A percentile compares a stretch with the other conserved stretches of the same genome.
Conservation (phyloP, 2,329 filamentous ascomycete species). For the Volutella citrinella region DNA sequence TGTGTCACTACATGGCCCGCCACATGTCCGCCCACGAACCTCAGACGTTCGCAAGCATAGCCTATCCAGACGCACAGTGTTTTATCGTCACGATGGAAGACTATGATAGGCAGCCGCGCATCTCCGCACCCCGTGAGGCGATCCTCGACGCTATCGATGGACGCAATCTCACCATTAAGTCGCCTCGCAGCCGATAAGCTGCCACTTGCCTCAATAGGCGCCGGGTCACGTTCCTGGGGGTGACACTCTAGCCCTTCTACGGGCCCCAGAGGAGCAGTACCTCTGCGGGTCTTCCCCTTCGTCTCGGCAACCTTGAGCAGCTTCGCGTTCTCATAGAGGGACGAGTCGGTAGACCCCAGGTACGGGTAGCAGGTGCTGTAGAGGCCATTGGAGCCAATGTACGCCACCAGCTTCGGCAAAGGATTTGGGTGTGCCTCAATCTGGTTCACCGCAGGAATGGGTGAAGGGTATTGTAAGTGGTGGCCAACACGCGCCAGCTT, state of each 20-base stretch:
- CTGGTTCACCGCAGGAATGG: conserved; percentile 72
- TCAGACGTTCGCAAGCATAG: too few species aligned
- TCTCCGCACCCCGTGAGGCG: conserved; percentile 83
- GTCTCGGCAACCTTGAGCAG: conserved; percentile 60
- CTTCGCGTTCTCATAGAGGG: conserved; percentile 63
- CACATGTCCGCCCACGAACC: too few species aligned
- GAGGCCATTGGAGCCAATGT: conserved; percentile 70
- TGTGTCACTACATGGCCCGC: too few species aligned
- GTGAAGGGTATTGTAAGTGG: too few species aligned
- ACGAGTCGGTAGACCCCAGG: conserved; percentile 68
- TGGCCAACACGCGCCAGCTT: too few species aligned
- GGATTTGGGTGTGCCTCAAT: conserved; percentile 79
- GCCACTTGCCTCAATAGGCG: conserved; percentile 75
- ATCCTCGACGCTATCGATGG: conserved; percentile 65
- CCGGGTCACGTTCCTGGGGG: conserved; percentile 78
- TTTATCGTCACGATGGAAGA: conserved; percentile 82
- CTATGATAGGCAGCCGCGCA: conserved; percentile 69
- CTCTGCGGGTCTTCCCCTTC: conserved; percentile 71
- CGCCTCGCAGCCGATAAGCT: conserved; percentile 70
- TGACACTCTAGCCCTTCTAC: conserved; percentile 76
- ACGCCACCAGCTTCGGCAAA: conserved; percentile 73
- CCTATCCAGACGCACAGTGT: too few species aligned
- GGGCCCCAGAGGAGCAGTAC: conserved; percentile 78
- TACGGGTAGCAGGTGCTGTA: conserved; percentile 74
- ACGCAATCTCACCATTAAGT: conserved; percentile 68